phyloP scores from a whole-genome alignment of 1,284 basidiomycete genomes.

The Neonothopanus nambi region DNA sequence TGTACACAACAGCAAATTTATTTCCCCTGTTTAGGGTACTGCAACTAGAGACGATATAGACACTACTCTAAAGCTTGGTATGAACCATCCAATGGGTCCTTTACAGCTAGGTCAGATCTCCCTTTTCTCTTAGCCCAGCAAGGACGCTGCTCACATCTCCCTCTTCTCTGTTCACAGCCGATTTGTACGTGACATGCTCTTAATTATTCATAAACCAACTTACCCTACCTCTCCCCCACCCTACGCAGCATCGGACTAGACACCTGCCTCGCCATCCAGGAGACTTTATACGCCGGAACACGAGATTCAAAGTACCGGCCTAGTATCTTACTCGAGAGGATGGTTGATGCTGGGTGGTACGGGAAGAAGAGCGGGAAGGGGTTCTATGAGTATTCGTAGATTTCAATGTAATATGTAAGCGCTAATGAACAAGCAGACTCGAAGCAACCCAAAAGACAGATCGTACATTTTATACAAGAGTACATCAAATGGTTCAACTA shows the following conservation, averaged over 20 bases:
- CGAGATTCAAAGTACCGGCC: conserved; percentile 98
- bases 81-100: conserved; percentile 97
- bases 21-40: conserved; percentile 55
- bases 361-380: conserved; percentile 92
- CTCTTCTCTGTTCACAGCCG: conserved; percentile 45
- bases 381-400: conserved; percentile 73
- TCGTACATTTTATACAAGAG: too few relatives aligned
- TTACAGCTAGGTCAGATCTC: conserved; percentile 66
- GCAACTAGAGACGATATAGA: conserved; percentile 96
- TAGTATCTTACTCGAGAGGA: conserved; percentile 84
- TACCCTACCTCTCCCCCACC: too few relatives aligned
- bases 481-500: too few relatives aligned
- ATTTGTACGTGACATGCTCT: conserved; percentile 81
- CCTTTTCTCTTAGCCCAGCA: conserved; percentile 36
- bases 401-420: too few relatives aligned
- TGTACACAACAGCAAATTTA: conserved; percentile 55
- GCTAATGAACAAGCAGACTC: too few relatives aligned
- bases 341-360: conserved; percentile 96
- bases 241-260: conserved; percentile 84
- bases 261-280: conserved; percentile 88
- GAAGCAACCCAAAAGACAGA: too few relatives aligned
- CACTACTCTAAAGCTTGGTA: conserved; percentile 89
- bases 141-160: conserved; percentile 52
- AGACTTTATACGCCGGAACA: conserved; percentile 86
- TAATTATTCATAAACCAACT: conserved; percentile 42